Conservation (phyloP, 139 green algal species). For the Astrephomene gubernaculifera region DNA sequence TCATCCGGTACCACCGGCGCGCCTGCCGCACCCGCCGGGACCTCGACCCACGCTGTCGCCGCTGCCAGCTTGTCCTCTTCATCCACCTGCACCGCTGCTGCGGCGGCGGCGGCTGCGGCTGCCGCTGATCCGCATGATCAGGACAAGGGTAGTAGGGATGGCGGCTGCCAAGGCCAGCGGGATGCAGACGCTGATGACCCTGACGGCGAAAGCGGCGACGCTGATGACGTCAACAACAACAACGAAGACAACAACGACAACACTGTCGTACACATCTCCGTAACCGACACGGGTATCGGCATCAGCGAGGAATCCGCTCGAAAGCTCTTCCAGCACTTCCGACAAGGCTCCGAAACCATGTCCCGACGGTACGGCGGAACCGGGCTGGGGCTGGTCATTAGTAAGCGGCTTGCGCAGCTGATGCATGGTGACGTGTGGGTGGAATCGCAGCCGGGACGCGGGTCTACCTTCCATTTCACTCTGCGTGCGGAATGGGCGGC, state of each 20-base stretch:
- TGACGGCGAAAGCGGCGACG: no score
- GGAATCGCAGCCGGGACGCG: constrained; percentile 58
- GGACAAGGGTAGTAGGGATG: background rate
- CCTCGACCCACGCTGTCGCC: no score
- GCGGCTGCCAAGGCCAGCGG: background rate
- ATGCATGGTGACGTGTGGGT: constrained; percentile 87
- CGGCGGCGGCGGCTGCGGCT: background rate
- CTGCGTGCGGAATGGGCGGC: constrained; percentile 21
- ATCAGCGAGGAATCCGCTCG: constrained; percentile 68
- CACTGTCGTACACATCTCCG: constrained; percentile 70
- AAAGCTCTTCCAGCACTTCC: constrained; percentile 86
- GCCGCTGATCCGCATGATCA: background rate
- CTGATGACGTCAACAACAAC: background rate
- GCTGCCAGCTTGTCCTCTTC: no score
- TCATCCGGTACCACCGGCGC: background rate
- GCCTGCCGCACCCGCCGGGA: background rate
- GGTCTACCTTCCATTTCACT: constrained; percentile 71
- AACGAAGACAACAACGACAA: background rate
- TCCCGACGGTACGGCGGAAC: constrained; percentile 83
- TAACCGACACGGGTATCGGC: constrained; percentile 87
- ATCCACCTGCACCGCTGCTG: no score
- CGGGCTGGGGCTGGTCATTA: constrained; percentile 88
- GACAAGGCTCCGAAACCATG: constrained; percentile 68
- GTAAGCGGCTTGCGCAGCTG: constrained; percentile 79
- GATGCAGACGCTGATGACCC: background rate